These are phyloP conservation scores for Effrenium voratum DNA, from an alignment of 73 alveolate species.

Conservation along the genomic window DNA sequence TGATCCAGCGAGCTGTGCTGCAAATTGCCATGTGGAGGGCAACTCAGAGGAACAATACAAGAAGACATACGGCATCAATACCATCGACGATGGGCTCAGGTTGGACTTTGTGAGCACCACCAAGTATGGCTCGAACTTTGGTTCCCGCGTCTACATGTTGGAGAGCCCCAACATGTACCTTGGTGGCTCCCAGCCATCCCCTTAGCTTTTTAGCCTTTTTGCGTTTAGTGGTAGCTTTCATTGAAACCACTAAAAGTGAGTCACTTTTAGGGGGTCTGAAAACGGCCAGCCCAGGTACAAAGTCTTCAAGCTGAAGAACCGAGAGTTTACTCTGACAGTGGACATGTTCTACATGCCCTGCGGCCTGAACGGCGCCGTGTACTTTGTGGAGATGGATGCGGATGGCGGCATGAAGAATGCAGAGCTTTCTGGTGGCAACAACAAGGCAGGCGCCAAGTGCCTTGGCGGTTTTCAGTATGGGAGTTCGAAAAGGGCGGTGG, in stretches of 20 bases:
- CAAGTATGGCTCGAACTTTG: slow-evolving; percentile 79
- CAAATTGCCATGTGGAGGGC: slow-evolving; percentile 90
- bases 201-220: too few relatives aligned
- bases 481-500: slow-evolving; percentile 14
- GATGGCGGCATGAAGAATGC: slow-evolving; percentile 93
- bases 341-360: slow-evolving; percentile 78
- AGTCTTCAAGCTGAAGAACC: slow-evolving; percentile 81
- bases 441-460: slow-evolving; percentile 85
- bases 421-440: slow-evolving; percentile 48
- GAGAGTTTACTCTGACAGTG: slow-evolving; percentile 93
- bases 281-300: too few relatives aligned
- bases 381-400: slow-evolving; percentile 90
- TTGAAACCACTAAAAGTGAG: too few relatives aligned
- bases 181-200: too few relatives aligned
- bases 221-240: too few relatives aligned
- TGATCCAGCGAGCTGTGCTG: slow-evolving; percentile 63
- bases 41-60: slow-evolving; percentile 28
- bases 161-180: slow-evolving; percentile 51
- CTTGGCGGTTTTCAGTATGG: neutral
- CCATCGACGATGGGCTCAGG: slow-evolving; percentile 6
- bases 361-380: slow-evolving; percentile 94
- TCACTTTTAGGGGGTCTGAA: too few relatives aligned
- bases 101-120: slow-evolving; percentile 41
- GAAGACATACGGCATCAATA: slow-evolving; percentile 72
- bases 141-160: slow-evolving; percentile 61